Evolutionary conservation across 768 basidiomycete species (phyloP).

Genomic region (Suillus occidentalis): DNA sequence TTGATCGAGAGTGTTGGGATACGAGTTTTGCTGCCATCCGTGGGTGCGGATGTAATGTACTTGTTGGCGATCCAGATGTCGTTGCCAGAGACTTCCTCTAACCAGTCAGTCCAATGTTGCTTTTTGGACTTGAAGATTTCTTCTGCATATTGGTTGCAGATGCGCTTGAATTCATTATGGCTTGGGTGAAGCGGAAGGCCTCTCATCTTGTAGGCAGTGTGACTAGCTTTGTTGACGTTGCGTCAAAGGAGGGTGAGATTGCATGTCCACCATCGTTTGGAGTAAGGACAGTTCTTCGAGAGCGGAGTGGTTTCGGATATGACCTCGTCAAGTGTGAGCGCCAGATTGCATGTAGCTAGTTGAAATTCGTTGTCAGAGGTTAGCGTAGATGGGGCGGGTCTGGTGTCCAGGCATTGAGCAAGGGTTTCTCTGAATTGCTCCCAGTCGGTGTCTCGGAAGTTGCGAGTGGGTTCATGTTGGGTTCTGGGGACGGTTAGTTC

Average conservation of each 20-base stretch:
- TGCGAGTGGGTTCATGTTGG: background rate
- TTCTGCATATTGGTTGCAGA: background rate
- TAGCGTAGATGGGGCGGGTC: too few species aligned
- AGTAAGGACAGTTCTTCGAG: too few species aligned
- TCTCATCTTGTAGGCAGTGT: background rate
- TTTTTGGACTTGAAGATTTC: background rate
- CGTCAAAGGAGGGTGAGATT: background rate
- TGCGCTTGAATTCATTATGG: background rate
- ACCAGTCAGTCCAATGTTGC: constrained; percentile 21
- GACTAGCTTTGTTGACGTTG: background rate
- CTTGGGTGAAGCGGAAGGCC: background rate
- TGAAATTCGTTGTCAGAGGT: too few species aligned
- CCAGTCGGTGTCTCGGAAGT: background rate
- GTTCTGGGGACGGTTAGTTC: background rate
- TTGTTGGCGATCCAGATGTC: background rate
- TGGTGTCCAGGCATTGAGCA: rapidly evolving
- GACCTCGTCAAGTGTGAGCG: too few species aligned
- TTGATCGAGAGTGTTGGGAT: background rate
- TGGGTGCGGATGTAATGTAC: rapidly evolving
- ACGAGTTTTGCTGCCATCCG: background rate
- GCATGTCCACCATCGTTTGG: background rate
- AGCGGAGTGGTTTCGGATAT: too few species aligned
- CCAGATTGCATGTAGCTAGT: too few species aligned
- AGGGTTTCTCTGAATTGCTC: background rate
- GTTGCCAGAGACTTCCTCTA: constrained; percentile 5